Evolutionary conservation across 179 eudicot species (phyloP).

Genomic region (Silene coronaria): DNA sequence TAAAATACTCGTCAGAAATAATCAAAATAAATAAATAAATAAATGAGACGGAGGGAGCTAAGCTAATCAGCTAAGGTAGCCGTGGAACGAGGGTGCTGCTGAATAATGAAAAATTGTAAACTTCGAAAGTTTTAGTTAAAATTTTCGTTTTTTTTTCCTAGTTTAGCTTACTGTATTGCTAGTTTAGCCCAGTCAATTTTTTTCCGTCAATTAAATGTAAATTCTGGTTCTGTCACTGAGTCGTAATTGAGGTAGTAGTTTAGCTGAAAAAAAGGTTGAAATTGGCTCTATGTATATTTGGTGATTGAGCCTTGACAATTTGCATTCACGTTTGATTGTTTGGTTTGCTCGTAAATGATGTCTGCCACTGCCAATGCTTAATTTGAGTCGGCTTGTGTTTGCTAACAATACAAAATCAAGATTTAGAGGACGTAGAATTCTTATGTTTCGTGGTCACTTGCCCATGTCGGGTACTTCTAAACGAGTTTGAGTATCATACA

Average conservation of each 20-base stretch:
- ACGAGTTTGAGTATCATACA: not conserved
- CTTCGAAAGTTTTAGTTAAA: not conserved
- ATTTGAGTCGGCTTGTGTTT: not conserved
- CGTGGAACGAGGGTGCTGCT: not conserved
- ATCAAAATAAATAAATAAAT: no score
- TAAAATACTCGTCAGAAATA: no score
- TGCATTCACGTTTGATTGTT: not conserved
- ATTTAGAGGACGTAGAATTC: not conserved
- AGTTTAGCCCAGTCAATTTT: not conserved
- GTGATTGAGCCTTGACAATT: not conserved
- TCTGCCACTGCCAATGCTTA: no score
- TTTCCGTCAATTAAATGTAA: no score
- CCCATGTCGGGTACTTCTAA: no score
- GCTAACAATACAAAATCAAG: not conserved
- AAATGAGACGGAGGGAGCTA: not conserved
- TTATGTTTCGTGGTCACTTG: no score
- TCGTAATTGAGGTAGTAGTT: no score
- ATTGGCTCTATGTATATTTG: not conserved
- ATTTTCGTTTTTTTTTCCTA: no score
- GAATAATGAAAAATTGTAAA: not conserved
- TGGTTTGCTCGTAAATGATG: no score
- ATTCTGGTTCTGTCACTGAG: not conserved
- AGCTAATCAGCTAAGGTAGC: not conserved
- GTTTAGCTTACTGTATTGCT: not conserved
- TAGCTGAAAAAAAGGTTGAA: not conserved